Evolutionary conservation across 257 asterid species (phyloP), one percentile per base, ranked within the genome.

Genomic region (Lantana camara): DNA sequence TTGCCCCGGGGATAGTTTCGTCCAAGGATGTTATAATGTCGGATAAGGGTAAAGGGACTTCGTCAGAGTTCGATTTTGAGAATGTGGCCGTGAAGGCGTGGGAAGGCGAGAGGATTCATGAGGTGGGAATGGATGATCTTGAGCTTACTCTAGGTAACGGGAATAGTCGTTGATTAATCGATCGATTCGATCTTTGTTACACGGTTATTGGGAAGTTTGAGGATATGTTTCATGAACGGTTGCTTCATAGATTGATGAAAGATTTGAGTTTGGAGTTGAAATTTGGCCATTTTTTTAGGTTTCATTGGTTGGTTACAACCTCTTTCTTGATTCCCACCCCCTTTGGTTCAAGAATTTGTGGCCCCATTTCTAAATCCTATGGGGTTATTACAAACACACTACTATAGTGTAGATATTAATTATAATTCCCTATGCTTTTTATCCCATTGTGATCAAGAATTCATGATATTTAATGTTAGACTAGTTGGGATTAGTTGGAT

Each of bases 51-150:
- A 93, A 90, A 77, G 78, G 40, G 11, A 35, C n/a, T n/a, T n/a
- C 11, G 85, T 22, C 60, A 5, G 96, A 88, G 12, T 84, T 90
- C 14, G 87, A 72, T 58, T 82, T 93, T 14, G 90, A 84, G 82
- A 81, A 69, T 7, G 67, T 84, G 71, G 85, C 91, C 0, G 97
- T 94, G 60, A 94, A 86, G 91, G 83, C 98, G 0, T 94, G 99
- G 99, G 98, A 94, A 83, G 99, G 99, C 38, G 98, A 91, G 90
- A 83, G 84, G 75, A 91, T 89, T 67, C 98, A 91, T 45, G 97
- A 91, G 72, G 95, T 80, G 69, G 97, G 93, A 54, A 74, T 88
- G 83, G 97, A 91, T 56, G 97, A 90, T 74, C 82, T 90, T 44
- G 97, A 90, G 80, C 97, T 91, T 73, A 91, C 91, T 0, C 90